Conservation (phyloP, 306 rosid species). For the Leucaena leucocephala region DNA sequence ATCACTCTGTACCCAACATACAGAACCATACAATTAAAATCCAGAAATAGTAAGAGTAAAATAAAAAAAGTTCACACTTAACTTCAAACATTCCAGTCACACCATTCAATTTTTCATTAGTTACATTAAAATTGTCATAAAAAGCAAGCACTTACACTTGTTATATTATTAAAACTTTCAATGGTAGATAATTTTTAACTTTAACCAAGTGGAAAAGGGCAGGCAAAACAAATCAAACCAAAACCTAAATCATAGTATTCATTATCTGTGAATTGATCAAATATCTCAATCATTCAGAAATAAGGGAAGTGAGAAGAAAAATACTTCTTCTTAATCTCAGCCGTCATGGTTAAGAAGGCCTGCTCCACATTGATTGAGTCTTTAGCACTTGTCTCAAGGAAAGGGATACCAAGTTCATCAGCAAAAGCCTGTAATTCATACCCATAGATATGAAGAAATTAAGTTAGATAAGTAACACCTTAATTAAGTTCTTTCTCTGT, state of each 20-base stretch:
- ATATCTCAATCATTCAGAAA: conserved; percentile 11
- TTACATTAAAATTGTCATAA: not conserved
- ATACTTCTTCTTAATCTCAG: conserved; percentile 92
- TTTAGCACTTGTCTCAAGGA: conserved; percentile 97
- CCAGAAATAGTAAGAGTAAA: not conserved
- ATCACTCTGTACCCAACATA: not conserved
- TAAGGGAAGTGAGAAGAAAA: conserved; percentile 35
- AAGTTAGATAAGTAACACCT: conserved; percentile 2
- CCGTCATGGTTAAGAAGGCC: conserved; percentile 95
- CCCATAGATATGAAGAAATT: conserved; percentile 14
- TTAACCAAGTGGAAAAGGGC: conserved; percentile 17
- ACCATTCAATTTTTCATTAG: not conserved
- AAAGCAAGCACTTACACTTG: conserved; percentile 1
- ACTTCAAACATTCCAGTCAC: not conserved
- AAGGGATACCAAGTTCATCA: conserved; percentile 90
- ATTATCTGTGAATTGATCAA: conserved; percentile 1
- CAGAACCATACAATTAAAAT: not conserved
- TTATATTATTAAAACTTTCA: not conserved
- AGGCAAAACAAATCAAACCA: conserved; percentile 2
- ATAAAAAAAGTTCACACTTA: conserved; percentile 6
- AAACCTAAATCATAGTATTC: not conserved
- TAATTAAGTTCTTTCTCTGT: not conserved
- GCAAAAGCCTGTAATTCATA: conserved; percentile 77
- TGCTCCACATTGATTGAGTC: conserved; percentile 95
- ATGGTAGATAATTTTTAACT: not conserved